These are phyloP conservation scores for Pontederia paniculata DNA, from an alignment of 176 grass and related monocot species.

Conservation along the genomic window DNA sequence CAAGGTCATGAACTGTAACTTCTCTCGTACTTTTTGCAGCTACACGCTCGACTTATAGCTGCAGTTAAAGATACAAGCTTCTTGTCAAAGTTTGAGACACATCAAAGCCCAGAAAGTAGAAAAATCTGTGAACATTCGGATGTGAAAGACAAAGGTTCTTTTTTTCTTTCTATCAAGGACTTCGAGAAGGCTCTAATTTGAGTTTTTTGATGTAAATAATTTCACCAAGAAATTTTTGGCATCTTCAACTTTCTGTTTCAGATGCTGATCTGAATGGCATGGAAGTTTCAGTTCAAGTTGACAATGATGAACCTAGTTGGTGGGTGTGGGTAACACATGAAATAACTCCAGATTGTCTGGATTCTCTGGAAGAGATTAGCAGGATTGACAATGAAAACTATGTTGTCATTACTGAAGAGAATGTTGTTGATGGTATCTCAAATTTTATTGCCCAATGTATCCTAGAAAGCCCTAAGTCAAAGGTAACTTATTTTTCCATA, in stretches of 20 bases:
- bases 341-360: constrained; percentile 25
- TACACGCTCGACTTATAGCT: constrained; percentile 47
- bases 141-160: constrained; percentile 36
- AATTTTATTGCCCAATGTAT: constrained; percentile 85
- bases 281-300: constrained; percentile 38
- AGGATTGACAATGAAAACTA: constrained; percentile 85
- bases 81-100: constrained; percentile 48
- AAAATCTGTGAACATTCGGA: constrained; percentile 10
- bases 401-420: constrained; percentile 73
- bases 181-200: neutral
- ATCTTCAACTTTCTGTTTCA: constrained; percentile 9
- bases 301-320: constrained; percentile 54
- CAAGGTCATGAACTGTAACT: constrained; percentile 5
- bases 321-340: constrained; percentile 78
- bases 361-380: constrained; percentile 58
- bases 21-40: constrained; percentile 25
- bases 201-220: neutral
- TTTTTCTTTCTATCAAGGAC: neutral
- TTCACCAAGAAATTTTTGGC: neutral
- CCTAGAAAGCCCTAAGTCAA: constrained; percentile 79
- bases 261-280: constrained; percentile 29
- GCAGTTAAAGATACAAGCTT: constrained; percentile 58
- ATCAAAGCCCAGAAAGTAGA: constrained; percentile 22
- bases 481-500: constrained; percentile 36
- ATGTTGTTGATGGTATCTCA: constrained; percentile 77